These are phyloP conservation scores for Globisporangium viniferum DNA, from an alignment of 352 stramenopile genomes.

Conservation along the genomic window DNA sequence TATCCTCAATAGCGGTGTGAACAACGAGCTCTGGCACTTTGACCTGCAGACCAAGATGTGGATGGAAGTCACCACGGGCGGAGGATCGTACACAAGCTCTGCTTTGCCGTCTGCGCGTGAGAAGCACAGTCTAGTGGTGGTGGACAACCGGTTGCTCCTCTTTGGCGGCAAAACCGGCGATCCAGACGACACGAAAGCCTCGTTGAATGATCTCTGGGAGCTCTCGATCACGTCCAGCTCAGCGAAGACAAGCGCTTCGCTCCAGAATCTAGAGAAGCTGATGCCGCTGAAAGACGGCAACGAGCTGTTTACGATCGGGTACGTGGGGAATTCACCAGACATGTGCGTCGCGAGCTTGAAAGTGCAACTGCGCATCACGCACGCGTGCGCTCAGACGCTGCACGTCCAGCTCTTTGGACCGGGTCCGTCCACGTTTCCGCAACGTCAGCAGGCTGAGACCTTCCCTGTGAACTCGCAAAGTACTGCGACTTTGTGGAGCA, in stretches of 20 bases:
- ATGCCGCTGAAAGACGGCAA: slow-evolving; percentile 45
- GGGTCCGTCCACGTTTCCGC: slow-evolving; percentile 48
- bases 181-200: slow-evolving; percentile 20
- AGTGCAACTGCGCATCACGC: slow-evolving; percentile 51
- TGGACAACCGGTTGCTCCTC: slow-evolving; percentile 47
- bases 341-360: slow-evolving; percentile 47
- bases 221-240: slow-evolving; percentile 50
- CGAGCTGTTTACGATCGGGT: slow-evolving; percentile 48
- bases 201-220: slow-evolving; percentile 65
- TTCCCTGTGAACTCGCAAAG: slow-evolving; percentile 36
- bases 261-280: slow-evolving; percentile 36
- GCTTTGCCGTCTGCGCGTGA: slow-evolving; percentile 35
- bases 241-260: slow-evolving; percentile 21
- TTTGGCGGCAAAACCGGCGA: slow-evolving; percentile 50
- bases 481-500: slow-evolving; percentile 45
- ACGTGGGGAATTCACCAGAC: slow-evolving; percentile 25
- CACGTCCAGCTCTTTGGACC: slow-evolving; percentile 57
- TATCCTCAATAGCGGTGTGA: slow-evolving; percentile 29
- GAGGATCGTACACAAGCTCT: slow-evolving; percentile 7
- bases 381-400: slow-evolving; percentile 51
- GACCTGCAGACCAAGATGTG: slow-evolving; percentile 47
- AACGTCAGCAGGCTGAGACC: slow-evolving; percentile 38
- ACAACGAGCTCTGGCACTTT: slow-evolving; percentile 75
- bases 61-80: slow-evolving; percentile 29
- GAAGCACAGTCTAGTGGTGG: slow-evolving; percentile 53